Evolutionary conservation across 345 rosid genomes (phyloP).

Genomic region (Camelina hispida): DNA sequence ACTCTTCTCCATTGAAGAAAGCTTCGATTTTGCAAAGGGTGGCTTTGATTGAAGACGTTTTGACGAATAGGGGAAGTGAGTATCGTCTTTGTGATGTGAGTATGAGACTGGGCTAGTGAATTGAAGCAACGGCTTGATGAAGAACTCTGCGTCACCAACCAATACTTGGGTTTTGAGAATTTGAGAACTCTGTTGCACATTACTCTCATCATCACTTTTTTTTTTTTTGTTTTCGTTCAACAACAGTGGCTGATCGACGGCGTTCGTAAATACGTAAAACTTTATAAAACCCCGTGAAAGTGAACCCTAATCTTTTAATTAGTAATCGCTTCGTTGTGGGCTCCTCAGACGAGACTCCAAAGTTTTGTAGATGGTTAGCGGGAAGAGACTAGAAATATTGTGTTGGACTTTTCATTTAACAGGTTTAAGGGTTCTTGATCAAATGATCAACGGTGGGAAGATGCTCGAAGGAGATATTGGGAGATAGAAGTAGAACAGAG

Average conservation of each 20-base stretch:
- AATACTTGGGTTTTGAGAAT: slow-evolving; percentile 15
- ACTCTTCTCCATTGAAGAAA: slow-evolving; percentile 1
- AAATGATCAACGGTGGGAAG: no score
- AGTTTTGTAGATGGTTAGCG: neutral
- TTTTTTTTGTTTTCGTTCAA: neutral
- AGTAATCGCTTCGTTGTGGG: slow-evolving; percentile 6
- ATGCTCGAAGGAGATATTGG: neutral
- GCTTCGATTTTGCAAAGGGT: neutral
- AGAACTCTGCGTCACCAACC: neutral
- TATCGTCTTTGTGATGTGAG: slow-evolving; percentile 4
- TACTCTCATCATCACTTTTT: neutral
- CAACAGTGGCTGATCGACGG: neutral
- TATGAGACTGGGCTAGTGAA: slow-evolving; percentile 12
- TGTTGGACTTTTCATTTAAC: no score
- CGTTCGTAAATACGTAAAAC: neutral
- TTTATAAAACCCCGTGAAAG: no score
- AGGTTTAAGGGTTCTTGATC: no score
- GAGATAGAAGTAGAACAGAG: neutral
- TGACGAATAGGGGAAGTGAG: neutral
- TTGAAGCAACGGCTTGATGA: slow-evolving; percentile 20
- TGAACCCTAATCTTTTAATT: neutral
- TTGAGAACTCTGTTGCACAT: slow-evolving; percentile 13
- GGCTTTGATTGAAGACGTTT: no score
- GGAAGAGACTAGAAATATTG: no score
- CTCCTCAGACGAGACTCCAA: neutral